Percentiles rank a stretch among this genome's conserved stretches.
phyloP scores from a whole-genome alignment of 1,139 yeast species.

The Candida sojae region DNA sequence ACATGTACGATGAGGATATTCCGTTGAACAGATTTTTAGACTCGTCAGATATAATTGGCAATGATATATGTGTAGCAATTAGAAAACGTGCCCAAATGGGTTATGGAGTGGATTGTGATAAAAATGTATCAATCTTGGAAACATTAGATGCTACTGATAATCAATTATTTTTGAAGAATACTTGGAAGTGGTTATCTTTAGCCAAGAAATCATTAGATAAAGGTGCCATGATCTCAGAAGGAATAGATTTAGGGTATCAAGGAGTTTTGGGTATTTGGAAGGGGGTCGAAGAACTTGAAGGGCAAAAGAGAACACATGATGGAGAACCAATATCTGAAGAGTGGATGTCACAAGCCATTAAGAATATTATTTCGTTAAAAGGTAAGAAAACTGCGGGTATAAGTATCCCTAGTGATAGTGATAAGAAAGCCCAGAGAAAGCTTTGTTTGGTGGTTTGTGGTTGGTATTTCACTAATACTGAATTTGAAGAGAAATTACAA shows the following conservation, averaged over 20 bases:
- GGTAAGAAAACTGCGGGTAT: slow-evolving; percentile 49
- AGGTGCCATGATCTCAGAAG: slow-evolving; percentile 67
- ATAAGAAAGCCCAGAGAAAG: slow-evolving; percentile 64
- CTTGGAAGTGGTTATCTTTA: slow-evolving; percentile 88
- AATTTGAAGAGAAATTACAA: slow-evolving; percentile 69
- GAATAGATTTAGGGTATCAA: slow-evolving; percentile 78
- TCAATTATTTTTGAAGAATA: slow-evolving; percentile 62
- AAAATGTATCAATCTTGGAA: slow-evolving; percentile 64
- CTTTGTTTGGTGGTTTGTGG: slow-evolving; percentile 86
- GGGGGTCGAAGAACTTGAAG: slow-evolving; percentile 64
- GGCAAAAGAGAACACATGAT: slow-evolving; percentile 52
- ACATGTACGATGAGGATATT: slow-evolving; percentile 23
- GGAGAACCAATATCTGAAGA: slow-evolving; percentile 38
- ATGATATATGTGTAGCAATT: slow-evolving; percentile 69
- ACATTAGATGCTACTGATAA: slow-evolving; percentile 54
- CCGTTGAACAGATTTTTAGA: slow-evolving; percentile 36
- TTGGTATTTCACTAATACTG: slow-evolving; percentile 82
- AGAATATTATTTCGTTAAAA: slow-evolving; percentile 41
- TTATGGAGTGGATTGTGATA: slow-evolving; percentile 70
- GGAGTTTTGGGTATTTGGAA: slow-evolving; percentile 93
- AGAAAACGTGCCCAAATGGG: slow-evolving; percentile 70
- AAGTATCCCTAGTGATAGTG: slow-evolving; percentile 49
- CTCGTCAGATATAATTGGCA: slow-evolving; percentile 44
- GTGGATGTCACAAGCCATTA: slow-evolving; percentile 48
- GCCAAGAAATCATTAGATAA: slow-evolving; percentile 69